A percentile compares a stretch with the other conserved stretches of the same genome.
These are phyloP conservation scores for Penicillium turbatum DNA, from an alignment of 495 filamentous ascomycete species.

Conservation along the genomic window DNA sequence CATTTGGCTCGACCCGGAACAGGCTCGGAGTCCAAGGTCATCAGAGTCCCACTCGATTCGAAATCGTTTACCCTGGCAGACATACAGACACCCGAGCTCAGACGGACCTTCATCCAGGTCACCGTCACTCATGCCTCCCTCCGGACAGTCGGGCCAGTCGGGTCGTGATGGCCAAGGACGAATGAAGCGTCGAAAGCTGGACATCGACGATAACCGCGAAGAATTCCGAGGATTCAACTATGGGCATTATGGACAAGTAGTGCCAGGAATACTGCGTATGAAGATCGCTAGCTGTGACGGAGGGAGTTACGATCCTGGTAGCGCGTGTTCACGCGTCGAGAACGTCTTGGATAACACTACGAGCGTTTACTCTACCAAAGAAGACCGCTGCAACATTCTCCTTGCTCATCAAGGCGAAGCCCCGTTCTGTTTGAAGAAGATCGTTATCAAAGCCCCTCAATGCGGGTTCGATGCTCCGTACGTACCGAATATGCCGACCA, in stretches of 20 bases:
- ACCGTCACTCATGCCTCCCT: slow-evolving; percentile 36
- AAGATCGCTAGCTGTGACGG: slow-evolving; percentile 87
- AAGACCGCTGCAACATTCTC: slow-evolving; percentile 76
- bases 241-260: slow-evolving; percentile 77
- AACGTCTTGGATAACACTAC: slow-evolving; percentile 79
- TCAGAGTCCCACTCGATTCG: background rate
- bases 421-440: slow-evolving; percentile 73
- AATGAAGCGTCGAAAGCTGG: slow-evolving; percentile 71
- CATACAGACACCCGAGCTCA: background rate
- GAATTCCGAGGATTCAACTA: slow-evolving; percentile 63
- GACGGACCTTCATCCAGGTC: slow-evolving; percentile 14
- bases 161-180: slow-evolving; percentile 37
- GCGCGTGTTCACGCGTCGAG: slow-evolving; percentile 61
- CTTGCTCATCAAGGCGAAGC: slow-evolving; percentile 72
- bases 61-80: slow-evolving; percentile 12
- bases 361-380: slow-evolving; percentile 85
- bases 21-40: background rate
- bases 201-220: slow-evolving; percentile 52
- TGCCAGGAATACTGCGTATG: slow-evolving; percentile 74
- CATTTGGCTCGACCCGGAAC: slow-evolving; percentile 8
- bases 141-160: slow-evolving; percentile 20
- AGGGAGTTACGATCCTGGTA: slow-evolving; percentile 59
- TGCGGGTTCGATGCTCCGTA: slow-evolving; percentile 82
- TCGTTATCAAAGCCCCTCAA: slow-evolving; percentile 83
- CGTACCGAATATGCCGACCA: slow-evolving; percentile 33